Evolutionary conservation across 1,139 yeast genomes (phyloP).

Genomic region (Lipomyces yarrowii): DNA sequence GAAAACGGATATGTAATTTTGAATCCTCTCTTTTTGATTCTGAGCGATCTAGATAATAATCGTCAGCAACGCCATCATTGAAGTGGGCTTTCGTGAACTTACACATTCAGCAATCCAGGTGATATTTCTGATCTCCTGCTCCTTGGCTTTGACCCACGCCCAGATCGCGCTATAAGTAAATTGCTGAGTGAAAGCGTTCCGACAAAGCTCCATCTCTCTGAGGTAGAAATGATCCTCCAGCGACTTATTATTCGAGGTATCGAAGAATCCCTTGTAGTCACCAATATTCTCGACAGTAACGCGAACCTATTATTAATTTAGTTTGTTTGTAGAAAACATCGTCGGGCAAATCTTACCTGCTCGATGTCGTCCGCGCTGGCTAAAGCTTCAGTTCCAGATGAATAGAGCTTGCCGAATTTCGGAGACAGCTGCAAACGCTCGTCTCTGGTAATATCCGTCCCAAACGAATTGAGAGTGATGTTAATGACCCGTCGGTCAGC

Average conservation of each 20-base stretch:
- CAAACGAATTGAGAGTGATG: slow-evolving; percentile 85
- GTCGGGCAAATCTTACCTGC: slow-evolving; percentile 71
- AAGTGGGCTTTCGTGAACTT: slow-evolving; percentile 3
- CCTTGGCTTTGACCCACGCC: slow-evolving; percentile 96
- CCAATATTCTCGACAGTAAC: slow-evolving; percentile 70
- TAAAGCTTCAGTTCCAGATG: slow-evolving; percentile 69
- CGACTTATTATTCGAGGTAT: slow-evolving; percentile 54
- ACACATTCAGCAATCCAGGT: slow-evolving; percentile 98
- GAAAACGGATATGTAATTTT: slow-evolving; percentile 46
- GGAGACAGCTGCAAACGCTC: slow-evolving; percentile 78
- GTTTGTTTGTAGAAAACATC: slow-evolving; percentile 67
- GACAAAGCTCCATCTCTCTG: slow-evolving; percentile 89
- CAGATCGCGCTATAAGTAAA: slow-evolving; percentile 87
- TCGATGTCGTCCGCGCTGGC: slow-evolving; percentile 84
- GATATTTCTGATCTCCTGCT: slow-evolving; percentile 93
- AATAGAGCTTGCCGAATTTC: slow-evolving; percentile 75
- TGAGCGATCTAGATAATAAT: slow-evolving; percentile 43
- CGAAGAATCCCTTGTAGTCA: slow-evolving; percentile 76
- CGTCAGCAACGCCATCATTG: slow-evolving; percentile 47
- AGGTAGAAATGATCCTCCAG: slow-evolving; percentile 93
- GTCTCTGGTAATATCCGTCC: slow-evolving; percentile 71
- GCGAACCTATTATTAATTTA: slow-evolving; percentile 49
- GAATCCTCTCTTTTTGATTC: slow-evolving; percentile 49
- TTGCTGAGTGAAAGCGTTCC: slow-evolving; percentile 93
- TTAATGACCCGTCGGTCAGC: slow-evolving; percentile 95